Evolutionary conservation across 73 alveolate species (phyloP).

Genomic region (Paramecium sexaurelia): DNA sequence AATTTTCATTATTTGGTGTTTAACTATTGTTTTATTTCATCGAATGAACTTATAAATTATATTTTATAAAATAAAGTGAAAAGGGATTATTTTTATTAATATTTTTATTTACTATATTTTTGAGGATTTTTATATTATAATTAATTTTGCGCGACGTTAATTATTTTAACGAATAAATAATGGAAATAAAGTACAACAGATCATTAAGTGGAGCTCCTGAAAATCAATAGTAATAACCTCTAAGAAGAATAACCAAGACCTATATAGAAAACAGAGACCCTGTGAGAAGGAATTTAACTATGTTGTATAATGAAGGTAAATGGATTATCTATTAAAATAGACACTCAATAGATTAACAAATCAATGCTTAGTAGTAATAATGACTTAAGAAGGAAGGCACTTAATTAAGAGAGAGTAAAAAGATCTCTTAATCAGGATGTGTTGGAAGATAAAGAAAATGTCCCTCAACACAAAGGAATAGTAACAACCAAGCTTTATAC

Average conservation of each 20-base stretch:
- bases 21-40: neutral
- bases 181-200: conserved; percentile 30
- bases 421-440: conserved; percentile 31
- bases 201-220: conserved; percentile 46
- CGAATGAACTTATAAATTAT: neutral
- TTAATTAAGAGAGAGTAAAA: neutral
- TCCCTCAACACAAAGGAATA: neutral
- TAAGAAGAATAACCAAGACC: conserved; percentile 7
- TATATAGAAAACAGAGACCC: conserved; percentile 22
- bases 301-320: conserved; percentile 44
- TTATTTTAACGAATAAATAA: conserved; percentile 49
- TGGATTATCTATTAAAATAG: neutral
- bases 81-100: neutral
- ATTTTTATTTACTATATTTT: neutral
- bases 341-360: neutral
- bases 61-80: neutral
- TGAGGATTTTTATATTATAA: conserved; percentile 2
- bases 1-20: conserved; percentile 68
- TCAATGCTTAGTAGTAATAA: neutral
- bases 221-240: neutral
- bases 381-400: neutral
- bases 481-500: neutral
- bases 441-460: conserved; percentile 32
- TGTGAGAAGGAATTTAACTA: neutral
- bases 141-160: conserved; percentile 49